Conservation (phyloP, 73 alveolate genomes). For the Stentor roeselii region DNA sequence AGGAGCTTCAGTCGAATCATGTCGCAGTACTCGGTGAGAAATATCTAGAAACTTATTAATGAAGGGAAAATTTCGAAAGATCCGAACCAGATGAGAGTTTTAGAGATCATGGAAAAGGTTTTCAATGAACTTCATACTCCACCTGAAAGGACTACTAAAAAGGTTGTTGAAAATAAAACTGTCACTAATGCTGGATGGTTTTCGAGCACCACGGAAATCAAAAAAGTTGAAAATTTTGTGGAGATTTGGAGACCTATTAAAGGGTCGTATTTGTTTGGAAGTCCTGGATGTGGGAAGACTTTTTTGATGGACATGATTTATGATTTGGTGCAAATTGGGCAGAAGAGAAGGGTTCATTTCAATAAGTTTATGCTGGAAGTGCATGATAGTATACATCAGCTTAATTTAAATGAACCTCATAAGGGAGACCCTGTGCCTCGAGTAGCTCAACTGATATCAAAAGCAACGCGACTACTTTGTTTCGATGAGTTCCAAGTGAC, state of each 20-base stretch:
- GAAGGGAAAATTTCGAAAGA: background rate
- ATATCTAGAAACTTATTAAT: background rate
- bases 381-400: slow-evolving; percentile 66
- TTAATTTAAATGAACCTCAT: slow-evolving; percentile 19
- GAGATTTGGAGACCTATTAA: slow-evolving; percentile 22
- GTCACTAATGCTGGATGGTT: background rate
- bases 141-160: background rate
- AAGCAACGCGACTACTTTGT: slow-evolving; percentile 65
- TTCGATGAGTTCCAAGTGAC: slow-evolving; percentile 92
- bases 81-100: background rate
- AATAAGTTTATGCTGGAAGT: slow-evolving; percentile 92
- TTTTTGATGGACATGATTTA: slow-evolving; percentile 88
- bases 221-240: background rate
- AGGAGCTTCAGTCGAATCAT: too few relatives aligned
- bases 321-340: slow-evolving; percentile 48
- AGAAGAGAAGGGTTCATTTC: slow-evolving; percentile 79
- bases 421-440: slow-evolving; percentile 70
- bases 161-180: background rate
- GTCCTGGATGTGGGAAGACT: slow-evolving; percentile 93
- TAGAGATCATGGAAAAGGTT: background rate
- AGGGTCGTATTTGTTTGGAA: slow-evolving; percentile 73
- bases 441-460: slow-evolving; percentile 66
- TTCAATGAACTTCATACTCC: background rate
- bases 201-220: background rate
- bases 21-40: too few relatives aligned